These are phyloP conservation scores for Hippophae tibetana DNA, from an alignment of 306 rosid genomes.

Conservation along the genomic window DNA sequence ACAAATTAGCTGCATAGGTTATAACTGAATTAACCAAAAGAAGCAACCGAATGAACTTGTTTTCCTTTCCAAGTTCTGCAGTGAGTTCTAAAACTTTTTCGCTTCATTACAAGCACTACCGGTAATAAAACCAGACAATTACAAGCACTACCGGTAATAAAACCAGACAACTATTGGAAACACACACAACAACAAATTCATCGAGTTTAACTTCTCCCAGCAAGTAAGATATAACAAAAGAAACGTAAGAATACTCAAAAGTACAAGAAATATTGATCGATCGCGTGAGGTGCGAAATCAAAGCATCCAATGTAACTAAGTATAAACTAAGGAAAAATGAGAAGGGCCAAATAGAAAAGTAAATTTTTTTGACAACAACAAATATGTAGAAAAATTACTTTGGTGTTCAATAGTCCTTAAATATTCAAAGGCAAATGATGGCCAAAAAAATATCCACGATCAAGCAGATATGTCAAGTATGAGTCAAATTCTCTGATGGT, in stretches of 20 bases:
- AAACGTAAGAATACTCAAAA: conserved; percentile 10
- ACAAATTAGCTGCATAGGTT: conserved; percentile 82
- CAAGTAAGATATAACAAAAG: conserved; percentile 17
- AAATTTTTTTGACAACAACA: too few species aligned
- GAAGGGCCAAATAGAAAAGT: too few species aligned
- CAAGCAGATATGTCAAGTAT: too few species aligned
- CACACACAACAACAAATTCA: conserved; percentile 92
- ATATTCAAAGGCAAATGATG: too few species aligned
- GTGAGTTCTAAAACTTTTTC: conserved; percentile 56
- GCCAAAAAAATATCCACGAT: too few species aligned
- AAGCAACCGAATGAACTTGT: conserved; percentile 78
- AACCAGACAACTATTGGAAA: conserved; percentile 78
- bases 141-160: conserved; percentile 79
- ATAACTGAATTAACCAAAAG: conserved; percentile 71
- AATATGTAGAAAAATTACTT: too few species aligned
- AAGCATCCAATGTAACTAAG: neutral
- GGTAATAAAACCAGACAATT: conserved; percentile 70
- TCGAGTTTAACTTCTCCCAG: conserved; percentile 96
- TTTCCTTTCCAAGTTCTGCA: conserved; percentile 52
- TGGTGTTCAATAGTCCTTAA: too few species aligned
- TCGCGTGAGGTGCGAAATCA: neutral
- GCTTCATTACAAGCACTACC: conserved; percentile 88
- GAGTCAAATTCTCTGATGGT: too few species aligned
- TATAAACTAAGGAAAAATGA: neutral
- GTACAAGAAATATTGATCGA: too few species aligned